Evolutionary conservation across 1,284 basidiomycete species (phyloP).

Genomic region (Athelia psychrophila): DNA sequence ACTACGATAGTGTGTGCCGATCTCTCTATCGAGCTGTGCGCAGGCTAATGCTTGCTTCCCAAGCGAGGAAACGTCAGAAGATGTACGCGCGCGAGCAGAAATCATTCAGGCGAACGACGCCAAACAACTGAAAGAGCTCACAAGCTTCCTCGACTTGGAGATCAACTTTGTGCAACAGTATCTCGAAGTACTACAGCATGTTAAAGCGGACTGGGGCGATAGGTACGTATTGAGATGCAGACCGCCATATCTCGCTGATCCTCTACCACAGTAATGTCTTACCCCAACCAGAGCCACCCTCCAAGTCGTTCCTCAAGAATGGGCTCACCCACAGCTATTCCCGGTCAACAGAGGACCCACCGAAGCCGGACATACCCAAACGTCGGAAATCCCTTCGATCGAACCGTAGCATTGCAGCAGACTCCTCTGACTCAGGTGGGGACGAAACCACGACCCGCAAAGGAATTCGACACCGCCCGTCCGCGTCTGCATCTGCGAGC

Average conservation of each 20-base stretch:
- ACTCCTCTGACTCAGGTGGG: conserved; percentile 10
- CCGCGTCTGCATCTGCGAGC: conserved; percentile 37
- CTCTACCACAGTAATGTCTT: conserved; percentile 5
- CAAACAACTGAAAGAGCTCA: conserved; percentile 65
- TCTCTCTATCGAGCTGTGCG: not conserved
- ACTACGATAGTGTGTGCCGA: conserved; percentile 64
- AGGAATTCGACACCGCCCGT: conserved; percentile 34
- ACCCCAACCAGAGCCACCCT: conserved; percentile 12
- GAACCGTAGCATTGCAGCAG: conserved; percentile 4
- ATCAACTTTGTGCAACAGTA: conserved; percentile 73
- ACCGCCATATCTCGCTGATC: not conserved
- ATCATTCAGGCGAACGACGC: conserved; percentile 77
- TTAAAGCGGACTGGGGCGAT: conserved; percentile 62
- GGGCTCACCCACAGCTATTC: conserved; percentile 9
- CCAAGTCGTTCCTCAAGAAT: conserved; percentile 5
- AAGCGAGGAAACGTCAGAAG: conserved; percentile 84
- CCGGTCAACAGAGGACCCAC: conserved; percentile 10
- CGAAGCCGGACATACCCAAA: conserved; percentile 1
- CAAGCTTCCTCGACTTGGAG: conserved; percentile 68
- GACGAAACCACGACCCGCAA: conserved; percentile 23
- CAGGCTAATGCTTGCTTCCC: conserved; percentile 7
- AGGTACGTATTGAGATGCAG: conserved; percentile 37
- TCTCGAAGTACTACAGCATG: conserved; percentile 65
- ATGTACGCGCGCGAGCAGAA: conserved; percentile 72
- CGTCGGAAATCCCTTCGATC: not conserved